phyloP scores from a whole-genome alignment of 805 yeast genomes.

The Ogataea methanolica region DNA sequence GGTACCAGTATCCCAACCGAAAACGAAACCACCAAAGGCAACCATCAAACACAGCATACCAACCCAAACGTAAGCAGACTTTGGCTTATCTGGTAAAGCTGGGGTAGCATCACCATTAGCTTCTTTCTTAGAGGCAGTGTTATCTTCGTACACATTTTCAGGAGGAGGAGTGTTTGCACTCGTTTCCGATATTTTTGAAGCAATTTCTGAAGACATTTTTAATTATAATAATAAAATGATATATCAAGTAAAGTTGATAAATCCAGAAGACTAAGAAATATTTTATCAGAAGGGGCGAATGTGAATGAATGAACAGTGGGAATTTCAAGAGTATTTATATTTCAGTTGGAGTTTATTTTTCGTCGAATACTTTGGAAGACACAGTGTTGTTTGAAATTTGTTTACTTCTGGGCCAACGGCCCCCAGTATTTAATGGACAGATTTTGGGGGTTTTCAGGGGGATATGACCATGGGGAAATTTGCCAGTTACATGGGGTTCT shows the following conservation, averaged over 20 bases:
- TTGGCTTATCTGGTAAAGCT: conserved; percentile 21
- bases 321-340: background rate
- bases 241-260: no score
- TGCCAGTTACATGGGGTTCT: no score
- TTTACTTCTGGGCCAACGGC: no score
- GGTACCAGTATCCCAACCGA: conserved; percentile 79
- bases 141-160: conserved; percentile 22
- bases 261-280: background rate
- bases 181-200: conserved; percentile 14
- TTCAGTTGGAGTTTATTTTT: no score
- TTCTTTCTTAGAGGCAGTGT: conserved; percentile 7
- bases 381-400: no score
- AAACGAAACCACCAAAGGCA: conserved; percentile 74
- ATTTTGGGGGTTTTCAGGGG: no score
- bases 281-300: background rate
- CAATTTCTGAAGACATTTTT: conserved; percentile 14
- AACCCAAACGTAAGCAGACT: conserved; percentile 21
- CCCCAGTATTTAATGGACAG: no score
- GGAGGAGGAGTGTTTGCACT: conserved; percentile 18
- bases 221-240: no score
- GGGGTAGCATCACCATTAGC: conserved; percentile 9
- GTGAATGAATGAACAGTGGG: background rate
- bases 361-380: no score
- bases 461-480: no score
- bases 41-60: conserved; percentile 45